Evolutionary conservation across 140 eudicot genomes (phyloP).

Genomic region (Bidens hawaiensis): DNA sequence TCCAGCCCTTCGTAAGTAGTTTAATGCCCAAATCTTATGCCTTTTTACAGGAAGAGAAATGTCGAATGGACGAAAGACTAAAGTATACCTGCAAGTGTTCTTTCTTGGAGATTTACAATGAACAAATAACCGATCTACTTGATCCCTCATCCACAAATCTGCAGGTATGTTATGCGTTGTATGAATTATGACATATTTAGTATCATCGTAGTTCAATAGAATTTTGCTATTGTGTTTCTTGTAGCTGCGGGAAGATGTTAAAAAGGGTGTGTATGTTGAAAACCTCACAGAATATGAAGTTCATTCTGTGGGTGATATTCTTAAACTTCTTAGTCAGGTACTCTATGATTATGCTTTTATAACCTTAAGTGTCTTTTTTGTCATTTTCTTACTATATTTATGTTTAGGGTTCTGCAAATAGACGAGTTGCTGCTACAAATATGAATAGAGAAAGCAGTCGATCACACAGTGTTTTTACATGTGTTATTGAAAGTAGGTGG

Average conservation of each 20-base stretch:
- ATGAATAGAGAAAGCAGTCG: constrained; percentile 99
- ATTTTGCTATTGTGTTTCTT: not conserved
- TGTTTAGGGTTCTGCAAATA: constrained; percentile 78
- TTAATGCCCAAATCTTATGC: not conserved
- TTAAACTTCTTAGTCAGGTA: constrained; percentile 82
- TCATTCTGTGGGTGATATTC: constrained; percentile 73
- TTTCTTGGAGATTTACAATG: constrained; percentile 91
- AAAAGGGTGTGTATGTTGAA: constrained; percentile 94
- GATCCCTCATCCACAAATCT: constrained; percentile 94
- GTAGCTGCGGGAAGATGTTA: constrained; percentile 84
- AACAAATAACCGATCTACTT: constrained; percentile 92
- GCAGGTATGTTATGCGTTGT: constrained; percentile 50
- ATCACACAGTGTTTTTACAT: constrained; percentile 95
- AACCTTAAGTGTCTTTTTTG: not conserved
- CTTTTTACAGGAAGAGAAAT: constrained; percentile 73
- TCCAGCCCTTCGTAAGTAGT: not conserved
- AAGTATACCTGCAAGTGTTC: constrained; percentile 86
- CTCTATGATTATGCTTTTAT: not conserved
- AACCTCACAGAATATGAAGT: constrained; percentile 89
- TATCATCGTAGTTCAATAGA: not conserved
- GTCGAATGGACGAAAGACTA: constrained; percentile 76
- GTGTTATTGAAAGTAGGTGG: constrained; percentile 93
- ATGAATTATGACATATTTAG: not conserved
- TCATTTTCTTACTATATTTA: not conserved
- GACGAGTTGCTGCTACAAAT: constrained; percentile 91